phyloP scores from a whole-genome alignment of 306 rosid species.

The Leucaena leucocephala region DNA sequence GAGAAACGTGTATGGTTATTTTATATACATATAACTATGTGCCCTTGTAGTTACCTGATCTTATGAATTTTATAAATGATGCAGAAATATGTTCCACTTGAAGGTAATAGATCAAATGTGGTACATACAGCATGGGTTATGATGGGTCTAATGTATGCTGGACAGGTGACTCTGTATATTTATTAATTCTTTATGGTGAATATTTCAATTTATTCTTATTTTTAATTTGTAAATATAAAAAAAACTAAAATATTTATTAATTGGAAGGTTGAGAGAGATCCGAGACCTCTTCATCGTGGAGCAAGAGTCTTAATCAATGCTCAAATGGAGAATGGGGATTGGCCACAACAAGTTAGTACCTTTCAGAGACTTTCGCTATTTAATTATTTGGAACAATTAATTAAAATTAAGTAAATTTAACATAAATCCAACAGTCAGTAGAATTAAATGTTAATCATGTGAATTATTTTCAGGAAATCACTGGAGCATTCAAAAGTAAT shows the following conservation, averaged over 20 bases:
- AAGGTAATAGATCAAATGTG: background rate
- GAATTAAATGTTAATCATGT: background rate
- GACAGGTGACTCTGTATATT: background rate
- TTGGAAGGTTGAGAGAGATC: constrained; percentile 60
- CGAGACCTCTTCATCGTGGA: constrained; percentile 61
- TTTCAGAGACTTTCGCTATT: background rate
- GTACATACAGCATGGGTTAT: background rate
- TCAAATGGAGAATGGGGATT: constrained; percentile 65
- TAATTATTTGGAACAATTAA: background rate
- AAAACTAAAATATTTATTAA: background rate
- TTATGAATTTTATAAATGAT: background rate
- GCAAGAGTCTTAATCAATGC: constrained; percentile 62
- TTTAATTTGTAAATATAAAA: no score
- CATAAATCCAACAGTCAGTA: background rate
- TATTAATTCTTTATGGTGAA: background rate
- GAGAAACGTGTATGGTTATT: no score
- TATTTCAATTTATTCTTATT: background rate
- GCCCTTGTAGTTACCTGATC: background rate
- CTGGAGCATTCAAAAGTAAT: constrained; percentile 62
- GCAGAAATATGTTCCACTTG: background rate
- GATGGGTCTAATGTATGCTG: background rate
- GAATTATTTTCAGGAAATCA: constrained; percentile 45
- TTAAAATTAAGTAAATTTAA: background rate
- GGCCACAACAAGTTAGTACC: constrained; percentile 60
- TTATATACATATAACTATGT: no score